Evolutionary conservation across 306 rosid genomes (phyloP).

Genomic region (Mimosa bimucronata): DNA sequence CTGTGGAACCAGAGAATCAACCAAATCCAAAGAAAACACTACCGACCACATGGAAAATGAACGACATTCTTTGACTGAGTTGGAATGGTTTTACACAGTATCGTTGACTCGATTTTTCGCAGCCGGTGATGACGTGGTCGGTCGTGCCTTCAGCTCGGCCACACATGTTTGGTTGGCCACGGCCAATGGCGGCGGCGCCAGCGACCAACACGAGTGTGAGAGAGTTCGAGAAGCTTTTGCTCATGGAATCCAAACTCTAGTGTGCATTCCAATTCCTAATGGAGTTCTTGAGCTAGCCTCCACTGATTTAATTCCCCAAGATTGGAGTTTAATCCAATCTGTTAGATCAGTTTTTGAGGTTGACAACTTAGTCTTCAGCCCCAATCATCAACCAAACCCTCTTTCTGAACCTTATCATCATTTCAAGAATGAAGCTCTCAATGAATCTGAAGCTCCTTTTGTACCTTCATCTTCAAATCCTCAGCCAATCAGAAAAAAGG

Average conservation of each 20-base stretch:
- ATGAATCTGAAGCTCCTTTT: slow-evolving; percentile 30
- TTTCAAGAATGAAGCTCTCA: slow-evolving; percentile 15
- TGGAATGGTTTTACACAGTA: slow-evolving; percentile 45
- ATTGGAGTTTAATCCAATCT: slow-evolving; percentile 38
- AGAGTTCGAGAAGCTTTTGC: slow-evolving; percentile 51
- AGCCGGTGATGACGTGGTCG: slow-evolving; percentile 22
- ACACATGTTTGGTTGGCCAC: slow-evolving; percentile 49
- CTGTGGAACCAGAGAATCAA: slow-evolving; percentile 21
- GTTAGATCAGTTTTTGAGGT: slow-evolving; percentile 39
- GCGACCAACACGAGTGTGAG: slow-evolving; percentile 41
- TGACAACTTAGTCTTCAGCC: not conserved
- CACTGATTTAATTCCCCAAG: slow-evolving; percentile 34
- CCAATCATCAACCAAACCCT: not conserved
- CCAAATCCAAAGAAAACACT: not conserved
- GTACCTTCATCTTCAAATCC: not conserved
- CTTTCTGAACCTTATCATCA: not conserved
- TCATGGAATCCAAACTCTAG: slow-evolving; percentile 50
- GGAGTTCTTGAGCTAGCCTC: slow-evolving; percentile 61
- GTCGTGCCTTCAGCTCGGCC: slow-evolving; percentile 41
- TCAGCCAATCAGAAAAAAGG: slow-evolving; percentile 8
- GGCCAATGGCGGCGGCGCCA: not conserved
- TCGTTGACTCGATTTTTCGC: slow-evolving; percentile 36
- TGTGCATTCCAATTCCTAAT: slow-evolving; percentile 37
- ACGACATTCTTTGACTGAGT: no score
- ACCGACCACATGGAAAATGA: no score